Base-by-base conservation (phyloP, 2,329 filamentous ascomycete species). In the Alternaria alternata region DNA sequence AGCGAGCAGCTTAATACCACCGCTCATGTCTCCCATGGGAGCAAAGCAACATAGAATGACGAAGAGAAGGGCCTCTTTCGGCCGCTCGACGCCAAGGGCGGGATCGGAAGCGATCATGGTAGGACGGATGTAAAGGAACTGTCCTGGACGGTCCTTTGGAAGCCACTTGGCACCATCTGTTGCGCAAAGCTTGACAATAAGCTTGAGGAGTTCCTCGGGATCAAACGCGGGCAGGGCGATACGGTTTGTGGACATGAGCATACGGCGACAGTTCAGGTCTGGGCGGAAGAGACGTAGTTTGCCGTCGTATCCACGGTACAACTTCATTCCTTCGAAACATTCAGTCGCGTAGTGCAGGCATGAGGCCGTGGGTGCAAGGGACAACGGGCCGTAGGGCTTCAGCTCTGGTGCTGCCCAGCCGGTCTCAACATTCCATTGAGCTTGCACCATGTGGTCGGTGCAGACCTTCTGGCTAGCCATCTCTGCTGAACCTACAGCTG, bases 381-480 rank as follows among this genome's bases (percentile, higher is more conserved):
- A 85, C 54, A 96, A 81, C 11, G 91, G 90, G 0, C 91, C 91
- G 78, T 92, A 95, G 26, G 92, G 91, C 76, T 88, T 87, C 59
- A 96, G 85, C 69, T 90, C 85, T 1, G 93, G 93, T 2, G 86
- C 83, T 38, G 85, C 84, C 93, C 93, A 96, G 69, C 93, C 93
- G 20, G 80, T 75, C 43, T 81, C 75, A 22, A 78, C 80, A 34
- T 84, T 88, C 92, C 93, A 96, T 54, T 82, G 81, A 20, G 84
- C 89, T 52, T 88, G 89, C 71, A 95, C 84, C 93, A 97, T 96
- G 84, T 97, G 94, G 83, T 97, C 93, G 64, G 91, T 93, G 83
- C 84, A 86, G 60, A 78, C 76, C 62, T 79, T 80, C 49, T 80
- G 75, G 42, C 75, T 71, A 46, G 72, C 64, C 66, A 78, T 74